These are phyloP conservation scores for Solanum neorickii DNA, from an alignment of 257 asterid species.

Conservation along the genomic window DNA sequence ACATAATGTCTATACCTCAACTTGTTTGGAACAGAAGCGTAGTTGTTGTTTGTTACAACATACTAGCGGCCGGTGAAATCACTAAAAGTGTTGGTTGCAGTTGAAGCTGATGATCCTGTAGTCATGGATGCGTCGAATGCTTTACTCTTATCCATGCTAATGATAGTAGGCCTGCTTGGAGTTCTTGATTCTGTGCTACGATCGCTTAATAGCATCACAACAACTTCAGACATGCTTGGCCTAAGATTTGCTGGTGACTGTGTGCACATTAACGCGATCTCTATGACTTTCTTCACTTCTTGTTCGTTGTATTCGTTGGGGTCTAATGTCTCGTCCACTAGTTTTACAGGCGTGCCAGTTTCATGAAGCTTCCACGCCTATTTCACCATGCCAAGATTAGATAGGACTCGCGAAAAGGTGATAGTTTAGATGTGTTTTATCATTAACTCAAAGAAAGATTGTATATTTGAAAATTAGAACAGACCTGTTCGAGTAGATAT, in stretches of 20 bases:
- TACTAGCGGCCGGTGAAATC: conserved; percentile 56
- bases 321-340: conserved; percentile 58
- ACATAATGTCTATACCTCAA: neutral
- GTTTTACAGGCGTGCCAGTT: conserved; percentile 23
- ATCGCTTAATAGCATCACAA: conserved; percentile 52
- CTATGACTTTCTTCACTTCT: conserved; percentile 55
- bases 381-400: neutral
- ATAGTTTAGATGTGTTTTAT: neutral
- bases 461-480: neutral
- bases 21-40: neutral
- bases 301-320: conserved; percentile 21
- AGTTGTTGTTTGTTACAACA: neutral
- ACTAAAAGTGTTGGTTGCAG: conserved; percentile 47
- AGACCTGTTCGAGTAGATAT: conserved; percentile 64
- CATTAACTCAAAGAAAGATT: neutral
- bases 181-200: conserved; percentile 7
- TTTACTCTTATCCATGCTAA: conserved; percentile 15
- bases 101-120: conserved; percentile 20
- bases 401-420: neutral
- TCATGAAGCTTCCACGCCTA: conserved; percentile 81
- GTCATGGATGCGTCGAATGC: conserved; percentile 5
- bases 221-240: conserved; percentile 76
- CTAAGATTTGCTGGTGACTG: conserved; percentile 62
- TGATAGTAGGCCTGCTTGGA: conserved; percentile 22
- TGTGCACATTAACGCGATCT: conserved; percentile 56